Evolutionary conservation across 1,284 basidiomycete genomes (phyloP).

Genomic region (Papiliotrema nemorosa): DNA sequence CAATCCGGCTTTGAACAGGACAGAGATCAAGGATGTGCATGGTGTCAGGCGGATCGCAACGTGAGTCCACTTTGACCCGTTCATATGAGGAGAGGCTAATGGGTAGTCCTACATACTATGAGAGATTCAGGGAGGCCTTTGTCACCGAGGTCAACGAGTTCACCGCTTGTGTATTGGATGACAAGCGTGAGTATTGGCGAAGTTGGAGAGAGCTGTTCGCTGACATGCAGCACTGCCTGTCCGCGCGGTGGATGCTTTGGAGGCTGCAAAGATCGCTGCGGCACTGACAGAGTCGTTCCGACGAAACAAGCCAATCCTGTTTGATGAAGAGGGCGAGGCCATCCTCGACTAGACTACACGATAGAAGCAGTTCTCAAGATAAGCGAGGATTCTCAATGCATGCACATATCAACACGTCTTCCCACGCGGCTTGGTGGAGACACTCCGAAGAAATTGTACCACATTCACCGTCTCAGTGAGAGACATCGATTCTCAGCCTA

Average conservation of each 20-base stretch:
- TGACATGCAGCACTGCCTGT: conserved; percentile 15
- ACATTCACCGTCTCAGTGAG: no score
- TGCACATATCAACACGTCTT: no score
- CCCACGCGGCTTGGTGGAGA: no score
- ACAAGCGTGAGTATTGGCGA: not conserved
- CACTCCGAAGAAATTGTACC: no score
- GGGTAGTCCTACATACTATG: not conserved
- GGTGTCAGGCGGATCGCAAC: conserved; percentile 28
- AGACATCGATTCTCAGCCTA: no score
- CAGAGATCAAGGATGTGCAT: conserved; percentile 27
- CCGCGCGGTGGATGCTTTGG: conserved; percentile 23
- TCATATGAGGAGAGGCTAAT: not conserved
- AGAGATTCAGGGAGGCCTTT: conserved; percentile 32
- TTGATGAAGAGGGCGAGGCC: conserved; percentile 28
- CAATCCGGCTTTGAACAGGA: conserved; percentile 23
- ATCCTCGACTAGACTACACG: conserved; percentile 11
- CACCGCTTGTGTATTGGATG: conserved; percentile 8
- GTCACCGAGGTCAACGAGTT: conserved; percentile 26
- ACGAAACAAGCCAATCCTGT: conserved; percentile 19
- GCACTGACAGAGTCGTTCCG: conserved; percentile 26
- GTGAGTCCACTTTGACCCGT: conserved; percentile 11
- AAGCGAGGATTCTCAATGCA: no score
- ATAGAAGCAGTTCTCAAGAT: no score
- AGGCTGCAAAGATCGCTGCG: conserved; percentile 29
- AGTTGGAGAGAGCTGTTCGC: not conserved